Conservation (phyloP, 1,139 yeast species). For the Candida frijolesensis region DNA sequence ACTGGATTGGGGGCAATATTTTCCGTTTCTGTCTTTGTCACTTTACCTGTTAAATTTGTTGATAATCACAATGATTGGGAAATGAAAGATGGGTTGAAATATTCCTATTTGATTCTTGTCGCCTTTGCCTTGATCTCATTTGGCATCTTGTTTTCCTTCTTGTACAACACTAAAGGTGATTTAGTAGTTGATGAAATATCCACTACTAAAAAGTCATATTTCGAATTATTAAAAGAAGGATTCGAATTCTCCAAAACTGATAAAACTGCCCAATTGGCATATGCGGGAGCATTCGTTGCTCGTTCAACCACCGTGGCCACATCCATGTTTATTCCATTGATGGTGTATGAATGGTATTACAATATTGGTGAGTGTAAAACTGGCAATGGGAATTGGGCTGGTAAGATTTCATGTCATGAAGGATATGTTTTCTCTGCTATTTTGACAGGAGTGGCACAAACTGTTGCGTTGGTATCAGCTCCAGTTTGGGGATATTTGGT, state of each 20-base stretch:
- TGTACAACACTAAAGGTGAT: slow-evolving; percentile 32
- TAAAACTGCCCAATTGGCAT: slow-evolving; percentile 50
- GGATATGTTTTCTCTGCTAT: slow-evolving; percentile 70
- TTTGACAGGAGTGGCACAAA: slow-evolving; percentile 65
- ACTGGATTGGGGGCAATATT: slow-evolving; percentile 73
- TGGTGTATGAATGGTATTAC: slow-evolving; percentile 59
- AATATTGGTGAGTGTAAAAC: slow-evolving; percentile 49
- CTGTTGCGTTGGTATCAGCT: slow-evolving; percentile 57
- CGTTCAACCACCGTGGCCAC: slow-evolving; percentile 64
- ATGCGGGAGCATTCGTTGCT: slow-evolving; percentile 64
- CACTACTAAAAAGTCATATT: slow-evolving; percentile 19
- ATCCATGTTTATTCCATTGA: slow-evolving; percentile 64
- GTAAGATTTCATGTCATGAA: slow-evolving; percentile 53
- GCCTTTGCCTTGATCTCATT: slow-evolving; percentile 41
- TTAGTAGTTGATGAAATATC: background rate
- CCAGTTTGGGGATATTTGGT: slow-evolving; percentile 64
- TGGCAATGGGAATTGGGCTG: slow-evolving; percentile 31
- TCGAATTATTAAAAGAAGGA: slow-evolving; percentile 48
- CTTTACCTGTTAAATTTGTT: slow-evolving; percentile 48
- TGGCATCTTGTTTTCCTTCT: slow-evolving; percentile 38
- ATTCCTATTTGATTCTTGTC: slow-evolving; percentile 54
- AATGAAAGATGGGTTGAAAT: slow-evolving; percentile 44
- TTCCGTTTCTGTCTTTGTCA: slow-evolving; percentile 51
- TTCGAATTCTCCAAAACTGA: slow-evolving; percentile 33
- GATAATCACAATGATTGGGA: slow-evolving; percentile 23